Evolutionary conservation across 2,329 filamentous ascomycete genomes (phyloP).

Genomic region (Exophiala bonariae): DNA sequence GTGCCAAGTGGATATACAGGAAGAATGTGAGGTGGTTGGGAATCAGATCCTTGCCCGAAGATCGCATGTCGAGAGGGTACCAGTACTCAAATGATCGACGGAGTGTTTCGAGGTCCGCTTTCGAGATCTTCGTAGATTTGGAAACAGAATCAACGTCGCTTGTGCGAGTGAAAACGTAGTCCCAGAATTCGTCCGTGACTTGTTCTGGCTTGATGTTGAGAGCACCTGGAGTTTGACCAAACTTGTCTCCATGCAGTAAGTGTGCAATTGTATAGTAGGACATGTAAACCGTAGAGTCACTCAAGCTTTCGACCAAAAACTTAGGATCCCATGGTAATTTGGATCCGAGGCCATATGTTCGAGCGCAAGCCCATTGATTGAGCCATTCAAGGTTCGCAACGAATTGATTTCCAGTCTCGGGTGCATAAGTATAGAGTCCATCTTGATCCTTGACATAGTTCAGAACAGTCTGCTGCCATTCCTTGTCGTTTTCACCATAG

Average conservation of each 20-base stretch:
- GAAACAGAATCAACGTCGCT: slow-evolving; percentile 67
- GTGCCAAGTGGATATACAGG: slow-evolving; percentile 87
- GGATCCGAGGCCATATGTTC: slow-evolving; percentile 88
- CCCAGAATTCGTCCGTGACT: slow-evolving; percentile 94
- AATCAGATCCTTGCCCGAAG: slow-evolving; percentile 89
- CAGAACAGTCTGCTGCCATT: slow-evolving; percentile 77
- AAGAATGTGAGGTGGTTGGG: slow-evolving; percentile 95
- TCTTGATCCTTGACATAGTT: slow-evolving; percentile 69
- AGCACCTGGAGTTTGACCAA: slow-evolving; percentile 70
- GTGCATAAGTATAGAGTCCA: slow-evolving; percentile 76
- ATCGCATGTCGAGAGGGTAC: slow-evolving; percentile 86
- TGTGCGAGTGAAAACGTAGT: slow-evolving; percentile 84
- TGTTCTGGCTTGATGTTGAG: slow-evolving; percentile 75
- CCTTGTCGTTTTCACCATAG: slow-evolving; percentile 78
- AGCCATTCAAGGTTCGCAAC: slow-evolving; percentile 88
- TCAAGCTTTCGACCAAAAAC: slow-evolving; percentile 89
- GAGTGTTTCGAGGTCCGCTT: slow-evolving; percentile 74
- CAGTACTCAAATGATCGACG: slow-evolving; percentile 94
- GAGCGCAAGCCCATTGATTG: slow-evolving; percentile 90
- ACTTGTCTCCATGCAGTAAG: slow-evolving; percentile 78
- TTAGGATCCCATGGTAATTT: slow-evolving; percentile 91
- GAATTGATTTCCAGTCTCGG: slow-evolving; percentile 76
- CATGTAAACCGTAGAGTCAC: slow-evolving; percentile 86
- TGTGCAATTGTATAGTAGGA: slow-evolving; percentile 63
- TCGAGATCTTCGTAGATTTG: slow-evolving; percentile 67